Evolutionary conservation across 129 eudicot genomes (phyloP), one percentile per base, ranked within the genome.

Genomic region (Helichrysum umbraculigerum): DNA sequence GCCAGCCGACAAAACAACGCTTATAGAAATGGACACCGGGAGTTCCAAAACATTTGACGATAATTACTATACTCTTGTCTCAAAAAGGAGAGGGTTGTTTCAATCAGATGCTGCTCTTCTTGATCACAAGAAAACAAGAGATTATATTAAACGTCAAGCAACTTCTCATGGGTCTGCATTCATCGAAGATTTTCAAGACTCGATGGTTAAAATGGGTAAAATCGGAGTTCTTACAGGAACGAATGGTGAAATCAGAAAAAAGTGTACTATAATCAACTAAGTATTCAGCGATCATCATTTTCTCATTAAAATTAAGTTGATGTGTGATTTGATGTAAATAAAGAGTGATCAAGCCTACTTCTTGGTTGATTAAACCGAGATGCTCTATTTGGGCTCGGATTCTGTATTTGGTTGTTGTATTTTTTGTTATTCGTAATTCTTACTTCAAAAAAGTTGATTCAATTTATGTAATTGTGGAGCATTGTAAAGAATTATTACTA

Each of bases 191-290:
- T 91, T 91, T 52, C 70, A 65, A 5, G 82, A 7, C 0, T 87
- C 92, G 2, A 89, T 91, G 89, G 83, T 87, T 37, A 88, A 89
- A 34, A 87, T 91, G 97, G 96, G 97, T 6, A 67, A 84, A 35
- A 85, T 89, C 34, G 89, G 79, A 11, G 97, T 89, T 17, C 84
- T 89, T 21, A 87, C 92, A 0, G 89, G 89, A 4, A 71, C 39
- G 3, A 56, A 80, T 9, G 96, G 92, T 25, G 90, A 91, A 82
- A 81, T 91, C 64, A 85, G 97, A 68, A 89, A 76, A 60, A 42
- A 20, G 0, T 91, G 92, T 72, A 73, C 82, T 47, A 67, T 76
- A 16, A 32, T 76, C 29, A 84, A 84, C 57, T 81, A 73, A 58
- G 51, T 7, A 12, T 3, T 3, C 52, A 44, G 17, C 14, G 52